Evolutionary conservation across 2,329 filamentous ascomycete genomes (phyloP), one percentile per base, ranked within the genome.

Genomic region (Claviceps sp.): DNA sequence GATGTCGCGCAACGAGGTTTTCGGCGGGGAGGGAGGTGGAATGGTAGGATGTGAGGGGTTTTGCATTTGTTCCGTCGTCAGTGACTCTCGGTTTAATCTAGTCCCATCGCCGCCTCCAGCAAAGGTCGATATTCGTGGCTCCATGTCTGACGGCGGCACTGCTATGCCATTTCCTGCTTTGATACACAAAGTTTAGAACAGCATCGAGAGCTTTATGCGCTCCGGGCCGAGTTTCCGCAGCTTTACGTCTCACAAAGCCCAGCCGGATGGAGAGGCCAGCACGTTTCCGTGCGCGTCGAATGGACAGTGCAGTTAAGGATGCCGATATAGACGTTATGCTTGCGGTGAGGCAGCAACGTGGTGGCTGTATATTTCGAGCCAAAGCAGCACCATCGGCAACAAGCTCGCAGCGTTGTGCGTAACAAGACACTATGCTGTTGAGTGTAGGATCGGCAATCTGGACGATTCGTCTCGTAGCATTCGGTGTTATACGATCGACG

Each of bases 91-190:
- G 59, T 57, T 52, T 61, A 60, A 61, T 65, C 63, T 58, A 57
- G 64, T 58, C 56, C 66, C 63, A 59, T 62, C 67, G 56, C 65
- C 62, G 57, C 63, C 64, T 61, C 65, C 64, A 45, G 43, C 29
- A 14, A n/a, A 36, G 7, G 43, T 47, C 26, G 52, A 46, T 50
- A 39, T 52, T 59, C 64, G 67, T 62, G 66, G 68, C 60, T 74
- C 71, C 71, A 75, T 75, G 58, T 68, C 68, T 58, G 66, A 64
- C 55, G 69, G 67, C 57, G 64, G 63, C 62, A 70, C 66, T 62
- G 65, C 73, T 68, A 73, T 70, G 63, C 67, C 69, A 69, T 67
- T 65, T 63, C 66, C 66, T 57, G 61, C 65, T 13, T 36, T 65
- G 38, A 8, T 34, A 29, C n/a, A 11, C 6, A 61, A 59, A 57